Evolutionary conservation across 202 grass and related monocot genomes (phyloP).

Genomic region (Musa balbisiana): DNA sequence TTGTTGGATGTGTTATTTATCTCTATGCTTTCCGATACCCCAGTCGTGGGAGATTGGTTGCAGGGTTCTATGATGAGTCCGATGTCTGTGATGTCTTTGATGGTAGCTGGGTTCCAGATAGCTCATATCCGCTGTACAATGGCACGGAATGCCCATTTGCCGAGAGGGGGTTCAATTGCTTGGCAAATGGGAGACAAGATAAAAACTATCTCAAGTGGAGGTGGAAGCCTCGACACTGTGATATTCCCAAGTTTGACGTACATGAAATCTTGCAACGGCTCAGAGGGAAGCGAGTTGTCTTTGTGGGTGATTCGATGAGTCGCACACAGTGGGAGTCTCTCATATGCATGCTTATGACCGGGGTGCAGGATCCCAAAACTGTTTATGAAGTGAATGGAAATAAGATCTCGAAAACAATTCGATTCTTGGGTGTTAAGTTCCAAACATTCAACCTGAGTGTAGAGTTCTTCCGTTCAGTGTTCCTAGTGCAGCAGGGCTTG

Average conservation of each 20-base stretch:
- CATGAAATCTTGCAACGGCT: constrained; percentile 33
- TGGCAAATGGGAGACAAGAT: constrained; percentile 53
- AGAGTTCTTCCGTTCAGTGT: constrained; percentile 55
- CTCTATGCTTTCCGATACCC: constrained; percentile 52
- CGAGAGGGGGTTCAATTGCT: constrained; percentile 58
- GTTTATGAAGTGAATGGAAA: constrained; percentile 60
- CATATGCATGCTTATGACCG: constrained; percentile 74
- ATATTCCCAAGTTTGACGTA: constrained; percentile 36
- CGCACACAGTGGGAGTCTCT: constrained; percentile 74
- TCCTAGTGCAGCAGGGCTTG: constrained; percentile 50
- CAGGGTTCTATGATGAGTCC: constrained; percentile 27
- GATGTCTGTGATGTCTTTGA: constrained; percentile 52
- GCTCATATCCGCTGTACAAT: constrained; percentile 40
- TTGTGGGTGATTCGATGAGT: constrained; percentile 77
- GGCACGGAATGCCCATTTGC: constrained; percentile 59
- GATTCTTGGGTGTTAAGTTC: constrained; percentile 40
- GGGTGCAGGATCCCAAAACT: constrained; percentile 38
- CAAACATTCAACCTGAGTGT: constrained; percentile 41
- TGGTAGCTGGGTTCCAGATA: constrained; percentile 42
- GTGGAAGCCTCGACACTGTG: constrained; percentile 53
- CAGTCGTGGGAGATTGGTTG: constrained; percentile 32
- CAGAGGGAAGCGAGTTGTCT: constrained; percentile 56
- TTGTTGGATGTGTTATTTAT: constrained; percentile 51
- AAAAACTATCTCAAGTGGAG: constrained; percentile 50
- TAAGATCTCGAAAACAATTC: constrained; percentile 49